These are phyloP conservation scores for Cryptococcus sp. DNA, from an alignment of 1,284 basidiomycete species.

Conservation along the genomic window DNA sequence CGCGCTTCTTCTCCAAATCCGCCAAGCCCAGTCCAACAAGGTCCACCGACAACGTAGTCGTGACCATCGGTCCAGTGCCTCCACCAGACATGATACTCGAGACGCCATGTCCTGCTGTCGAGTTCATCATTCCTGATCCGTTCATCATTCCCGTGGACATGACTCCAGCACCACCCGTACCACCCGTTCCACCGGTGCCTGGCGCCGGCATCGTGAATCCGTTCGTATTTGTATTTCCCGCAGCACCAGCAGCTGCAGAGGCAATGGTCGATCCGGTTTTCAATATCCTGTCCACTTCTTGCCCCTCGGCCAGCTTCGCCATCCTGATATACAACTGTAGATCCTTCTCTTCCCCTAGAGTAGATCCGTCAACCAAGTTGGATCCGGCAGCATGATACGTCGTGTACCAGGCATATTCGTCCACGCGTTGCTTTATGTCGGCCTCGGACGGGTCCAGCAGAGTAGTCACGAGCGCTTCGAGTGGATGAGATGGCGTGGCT, in stretches of 20 bases:
- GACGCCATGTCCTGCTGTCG: too few relatives aligned
- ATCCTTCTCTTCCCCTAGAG: conserved; percentile 54
- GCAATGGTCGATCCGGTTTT: too few relatives aligned
- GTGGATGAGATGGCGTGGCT: conserved; percentile 56
- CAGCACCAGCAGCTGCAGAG: too few relatives aligned
- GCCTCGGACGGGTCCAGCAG: conserved; percentile 62
- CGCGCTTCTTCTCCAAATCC: conserved; percentile 1
- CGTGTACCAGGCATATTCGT: conserved; percentile 74
- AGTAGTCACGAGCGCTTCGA: conserved; percentile 65
- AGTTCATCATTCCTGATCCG: too few relatives aligned
- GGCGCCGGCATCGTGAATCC: background rate
- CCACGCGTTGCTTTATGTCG: conserved; percentile 56
- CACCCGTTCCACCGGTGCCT: background rate
- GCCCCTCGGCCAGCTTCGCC: conserved; percentile 44
- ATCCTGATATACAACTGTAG: conserved; percentile 51
- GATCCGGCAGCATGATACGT: conserved; percentile 54
- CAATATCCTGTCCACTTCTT: conserved; percentile 34
- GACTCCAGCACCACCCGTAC: background rate
- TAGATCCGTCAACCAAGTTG: conserved; percentile 24
- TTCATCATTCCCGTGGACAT: too few relatives aligned
- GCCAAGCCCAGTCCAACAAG: background rate
- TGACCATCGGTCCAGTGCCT: too few relatives aligned
- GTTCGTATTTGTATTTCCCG: background rate
- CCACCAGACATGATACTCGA: too few relatives aligned
- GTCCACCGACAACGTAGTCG: background rate